Conservation (phyloP, 257 asterid species). For the Solanum appendiculatum region DNA sequence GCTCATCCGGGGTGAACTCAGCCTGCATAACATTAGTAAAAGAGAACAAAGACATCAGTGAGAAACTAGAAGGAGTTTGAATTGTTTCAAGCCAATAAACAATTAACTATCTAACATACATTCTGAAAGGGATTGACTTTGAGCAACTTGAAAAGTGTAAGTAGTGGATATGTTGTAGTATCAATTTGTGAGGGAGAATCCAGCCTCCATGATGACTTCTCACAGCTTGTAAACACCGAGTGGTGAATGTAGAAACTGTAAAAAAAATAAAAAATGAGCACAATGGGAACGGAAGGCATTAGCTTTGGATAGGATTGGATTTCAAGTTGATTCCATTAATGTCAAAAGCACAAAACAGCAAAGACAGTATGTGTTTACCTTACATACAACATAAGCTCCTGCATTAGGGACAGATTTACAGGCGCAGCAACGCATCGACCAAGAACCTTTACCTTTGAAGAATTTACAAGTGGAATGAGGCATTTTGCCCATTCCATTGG, state of each 20-base stretch:
- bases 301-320: background rate
- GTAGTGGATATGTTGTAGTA: conserved; percentile 57
- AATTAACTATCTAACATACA: conserved; percentile 19
- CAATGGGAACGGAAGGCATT: background rate
- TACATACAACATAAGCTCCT: conserved; percentile 67
- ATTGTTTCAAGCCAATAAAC: background rate
- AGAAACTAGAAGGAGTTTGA: background rate
- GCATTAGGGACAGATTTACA: conserved; percentile 49
- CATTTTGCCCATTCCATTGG: conserved; percentile 92
- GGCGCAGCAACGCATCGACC: conserved; percentile 82
- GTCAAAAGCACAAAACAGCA: background rate
- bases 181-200: conserved; percentile 43
- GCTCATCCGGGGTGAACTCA: conserved; percentile 80
- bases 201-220: conserved; percentile 68
- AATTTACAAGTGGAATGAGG: conserved; percentile 75
- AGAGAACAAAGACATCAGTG: background rate
- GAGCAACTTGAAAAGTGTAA: conserved; percentile 49
- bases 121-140: conserved; percentile 49
- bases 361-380: conserved; percentile 32
- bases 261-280: background rate
- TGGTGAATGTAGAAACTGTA: conserved; percentile 73
- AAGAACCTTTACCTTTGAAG: conserved; percentile 66
- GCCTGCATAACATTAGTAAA: conserved; percentile 35
- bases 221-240: conserved; percentile 41
- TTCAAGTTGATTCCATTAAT: background rate